phyloP scores from a whole-genome alignment of 768 basidiomycete species.

The Agrocybe chaxingu region DNA sequence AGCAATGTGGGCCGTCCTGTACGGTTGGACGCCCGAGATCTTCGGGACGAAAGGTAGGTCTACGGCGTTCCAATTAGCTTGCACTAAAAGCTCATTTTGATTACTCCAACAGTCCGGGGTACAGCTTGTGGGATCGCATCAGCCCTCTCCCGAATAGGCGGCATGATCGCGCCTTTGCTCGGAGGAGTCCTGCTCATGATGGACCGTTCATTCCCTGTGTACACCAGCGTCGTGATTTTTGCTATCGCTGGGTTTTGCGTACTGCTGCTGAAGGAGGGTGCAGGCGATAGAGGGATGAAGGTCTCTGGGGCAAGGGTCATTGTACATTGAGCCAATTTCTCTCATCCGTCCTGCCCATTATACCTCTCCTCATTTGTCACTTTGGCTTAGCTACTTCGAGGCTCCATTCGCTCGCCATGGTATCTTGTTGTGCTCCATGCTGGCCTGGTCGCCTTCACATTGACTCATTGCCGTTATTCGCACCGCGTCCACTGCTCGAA shows the following conservation, averaged over 20 bases:
- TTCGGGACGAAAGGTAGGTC: constrained; percentile 70
- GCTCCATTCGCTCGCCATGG: no score
- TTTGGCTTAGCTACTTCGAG: no score
- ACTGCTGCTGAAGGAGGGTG: constrained; percentile 52
- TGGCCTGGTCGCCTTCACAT: no score
- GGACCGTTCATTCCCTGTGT: constrained; percentile 70
- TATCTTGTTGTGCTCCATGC: no score
- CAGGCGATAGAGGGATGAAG: constrained; percentile 31
- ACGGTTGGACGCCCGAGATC: constrained; percentile 88
- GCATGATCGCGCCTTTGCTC: constrained; percentile 82
- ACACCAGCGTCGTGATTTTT: constrained; percentile 68
- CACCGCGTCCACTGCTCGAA: no score
- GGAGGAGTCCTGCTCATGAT: constrained; percentile 73
- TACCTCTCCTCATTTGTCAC: not conserved
- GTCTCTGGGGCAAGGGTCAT: not conserved
- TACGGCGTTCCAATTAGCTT: not conserved
- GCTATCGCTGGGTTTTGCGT: constrained; percentile 60
- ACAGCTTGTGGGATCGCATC: constrained; percentile 88
- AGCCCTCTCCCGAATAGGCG: constrained; percentile 81
- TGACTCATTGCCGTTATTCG: no score
- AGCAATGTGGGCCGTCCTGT: constrained; percentile 85
- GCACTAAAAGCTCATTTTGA: not conserved
- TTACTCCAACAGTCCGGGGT: constrained; percentile 57
- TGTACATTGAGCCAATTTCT: constrained; percentile 5
- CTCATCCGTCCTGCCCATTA: not conserved